Evolutionary conservation across 208 protist genomes (phyloP).

Genomic region (Wallacemonas collosoma): DNA sequence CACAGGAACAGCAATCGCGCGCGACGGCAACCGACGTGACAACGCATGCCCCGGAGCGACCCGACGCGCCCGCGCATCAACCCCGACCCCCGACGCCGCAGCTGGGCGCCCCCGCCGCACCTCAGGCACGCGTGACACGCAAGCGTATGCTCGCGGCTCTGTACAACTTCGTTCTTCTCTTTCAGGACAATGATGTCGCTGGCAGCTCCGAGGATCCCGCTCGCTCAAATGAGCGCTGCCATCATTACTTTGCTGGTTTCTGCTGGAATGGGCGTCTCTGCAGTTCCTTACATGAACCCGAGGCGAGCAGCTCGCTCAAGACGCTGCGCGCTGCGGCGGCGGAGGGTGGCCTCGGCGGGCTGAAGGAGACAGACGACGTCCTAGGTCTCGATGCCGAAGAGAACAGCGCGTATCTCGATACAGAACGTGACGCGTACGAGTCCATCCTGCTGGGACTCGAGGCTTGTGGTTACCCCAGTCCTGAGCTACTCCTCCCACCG

Average conservation of each 20-base stretch:
- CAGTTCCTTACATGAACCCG: conserved; percentile 28
- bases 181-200: conserved; percentile 18
- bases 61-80: no score
- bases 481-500: neutral
- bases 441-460: conserved; percentile 2
- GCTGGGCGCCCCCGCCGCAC: conserved; percentile 13
- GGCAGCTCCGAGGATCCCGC: neutral
- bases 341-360: neutral
- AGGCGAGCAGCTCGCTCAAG: conserved; percentile 21
- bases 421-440: conserved; percentile 10
- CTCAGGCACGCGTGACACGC: conserved; percentile 15
- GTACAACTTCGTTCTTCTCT: conserved; percentile 24
- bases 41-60: conserved; percentile 10
- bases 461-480: conserved; percentile 3
- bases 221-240: conserved; percentile 2
- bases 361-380: conserved; percentile 12
- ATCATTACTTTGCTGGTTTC: conserved; percentile 38
- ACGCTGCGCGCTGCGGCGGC: conserved; percentile 15
- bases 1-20: neutral
- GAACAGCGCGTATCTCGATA: neutral
- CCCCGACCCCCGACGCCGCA: no score
- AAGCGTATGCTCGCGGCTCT: conserved; percentile 24
- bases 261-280: conserved; percentile 53
- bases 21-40: conserved; percentile 27
- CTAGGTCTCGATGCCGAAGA: neutral